Evolutionary conservation across 345 rosid genomes (phyloP).

Genomic region (Physaria fendleri): DNA sequence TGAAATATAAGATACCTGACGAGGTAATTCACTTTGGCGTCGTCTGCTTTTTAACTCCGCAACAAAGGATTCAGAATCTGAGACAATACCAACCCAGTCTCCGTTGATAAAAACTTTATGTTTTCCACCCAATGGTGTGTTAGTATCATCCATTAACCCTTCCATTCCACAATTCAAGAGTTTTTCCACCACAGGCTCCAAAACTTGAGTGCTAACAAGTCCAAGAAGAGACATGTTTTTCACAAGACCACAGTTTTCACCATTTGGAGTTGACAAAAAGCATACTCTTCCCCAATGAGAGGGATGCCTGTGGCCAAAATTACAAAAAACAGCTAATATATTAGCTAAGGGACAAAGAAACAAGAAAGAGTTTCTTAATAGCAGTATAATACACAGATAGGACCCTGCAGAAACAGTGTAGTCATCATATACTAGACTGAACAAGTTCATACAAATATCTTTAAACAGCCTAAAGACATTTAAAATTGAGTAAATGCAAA

Average conservation of each 20-base stretch:
- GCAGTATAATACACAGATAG: background rate
- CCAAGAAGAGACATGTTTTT: conserved; percentile 81
- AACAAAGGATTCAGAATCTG: conserved; percentile 52
- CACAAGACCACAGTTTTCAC: conserved; percentile 97
- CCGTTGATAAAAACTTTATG: conserved; percentile 76
- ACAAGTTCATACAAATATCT: background rate
- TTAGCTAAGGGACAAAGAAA: background rate
- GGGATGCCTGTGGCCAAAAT: conserved; percentile 54
- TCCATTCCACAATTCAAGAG: conserved; percentile 66
- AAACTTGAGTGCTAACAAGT: conserved; percentile 51
- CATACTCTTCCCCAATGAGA: conserved; percentile 98
- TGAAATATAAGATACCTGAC: conserved; percentile 44
- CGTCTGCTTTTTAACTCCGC: conserved; percentile 51
- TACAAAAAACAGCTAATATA: background rate
- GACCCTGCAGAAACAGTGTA: conserved; percentile 2
- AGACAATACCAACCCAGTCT: conserved; percentile 83
- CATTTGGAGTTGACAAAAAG: conserved; percentile 92
- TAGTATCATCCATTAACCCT: conserved; percentile 47
- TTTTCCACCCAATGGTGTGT: conserved; percentile 39
- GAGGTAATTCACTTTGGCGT: conserved; percentile 49
- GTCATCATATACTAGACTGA: background rate
- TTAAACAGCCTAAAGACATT: conserved; percentile 1
- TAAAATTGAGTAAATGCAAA: conserved; percentile 9
- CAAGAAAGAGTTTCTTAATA: conserved; percentile 2
- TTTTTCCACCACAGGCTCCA: conserved; percentile 41